Conservation (phyloP, 768 basidiomycete species). For the Exidia glandulosa region DNA sequence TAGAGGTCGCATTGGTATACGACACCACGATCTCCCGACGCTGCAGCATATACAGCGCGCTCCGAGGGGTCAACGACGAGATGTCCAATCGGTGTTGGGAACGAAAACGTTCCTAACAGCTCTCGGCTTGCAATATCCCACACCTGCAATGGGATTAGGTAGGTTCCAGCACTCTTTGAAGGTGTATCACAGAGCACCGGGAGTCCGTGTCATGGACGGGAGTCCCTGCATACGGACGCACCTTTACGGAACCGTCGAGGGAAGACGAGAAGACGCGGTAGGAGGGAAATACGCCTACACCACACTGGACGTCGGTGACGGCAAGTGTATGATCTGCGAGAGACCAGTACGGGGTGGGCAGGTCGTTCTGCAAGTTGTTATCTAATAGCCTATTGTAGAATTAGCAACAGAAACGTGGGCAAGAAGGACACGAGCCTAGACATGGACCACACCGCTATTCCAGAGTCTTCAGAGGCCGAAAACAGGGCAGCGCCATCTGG, state of each 20-base stretch:
- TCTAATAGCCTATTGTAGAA: constrained; percentile 77
- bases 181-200: too few relatives aligned
- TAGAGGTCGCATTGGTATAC: constrained; percentile 75
- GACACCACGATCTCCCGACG: constrained; percentile 43
- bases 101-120: constrained; percentile 78
- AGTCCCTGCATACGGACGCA: too few relatives aligned
- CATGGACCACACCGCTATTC: constrained; percentile 80
- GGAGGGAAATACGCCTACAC: constrained; percentile 66
- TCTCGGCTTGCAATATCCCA: constrained; percentile 74
- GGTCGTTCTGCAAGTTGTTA: constrained; percentile 60
- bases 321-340: constrained; percentile 89
- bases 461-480: constrained; percentile 86
- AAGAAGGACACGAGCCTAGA: constrained; percentile 47
- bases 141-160: constrained; percentile 33
- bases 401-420: too few relatives aligned
- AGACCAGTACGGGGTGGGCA: constrained; percentile 65
- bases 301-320: constrained; percentile 70
- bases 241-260: constrained; percentile 87
- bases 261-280: constrained; percentile 74
- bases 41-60: constrained; percentile 80
- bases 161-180: constrained; percentile 2
- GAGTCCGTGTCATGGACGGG: too few relatives aligned
- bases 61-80: constrained; percentile 77
- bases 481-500: constrained; percentile 69
- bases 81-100: constrained; percentile 62